Evolutionary conservation across 2,329 filamentous ascomycete genomes (phyloP).

Genomic region (Magnaporthales sp.): DNA sequence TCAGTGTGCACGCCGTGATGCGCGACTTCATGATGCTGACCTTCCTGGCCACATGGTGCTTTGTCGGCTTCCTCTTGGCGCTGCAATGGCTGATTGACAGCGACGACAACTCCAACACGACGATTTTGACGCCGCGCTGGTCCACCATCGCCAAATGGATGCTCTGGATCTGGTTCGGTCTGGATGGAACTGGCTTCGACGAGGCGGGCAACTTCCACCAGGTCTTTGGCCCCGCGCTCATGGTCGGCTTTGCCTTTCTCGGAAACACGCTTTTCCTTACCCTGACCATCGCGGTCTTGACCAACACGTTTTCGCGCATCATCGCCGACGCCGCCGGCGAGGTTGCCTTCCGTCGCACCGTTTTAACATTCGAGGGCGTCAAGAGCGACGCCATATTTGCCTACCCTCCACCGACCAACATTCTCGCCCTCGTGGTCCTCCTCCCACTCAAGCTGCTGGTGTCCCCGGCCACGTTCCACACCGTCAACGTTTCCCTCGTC

Average conservation of each 20-base stretch:
- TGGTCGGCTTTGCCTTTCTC: conserved; percentile 65
- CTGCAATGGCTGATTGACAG: conserved; percentile 57
- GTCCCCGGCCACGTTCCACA: conserved; percentile 58
- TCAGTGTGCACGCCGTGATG: conserved; percentile 78
- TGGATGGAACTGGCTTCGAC: conserved; percentile 60
- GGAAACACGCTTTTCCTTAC: conserved; percentile 69
- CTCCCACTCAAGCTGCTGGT: conserved; percentile 58
- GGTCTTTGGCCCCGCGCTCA: conserved; percentile 57
- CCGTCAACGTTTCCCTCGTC: conserved; percentile 59
- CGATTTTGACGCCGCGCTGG: not conserved
- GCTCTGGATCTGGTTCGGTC: conserved; percentile 87
- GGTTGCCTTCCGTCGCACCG: conserved; percentile 62
- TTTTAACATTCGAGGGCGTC: conserved; percentile 66
- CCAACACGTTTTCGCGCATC: conserved; percentile 63
- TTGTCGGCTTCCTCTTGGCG: conserved; percentile 71
- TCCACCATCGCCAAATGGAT: conserved; percentile 77
- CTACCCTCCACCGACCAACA: conserved; percentile 63
- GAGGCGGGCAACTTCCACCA: conserved; percentile 51
- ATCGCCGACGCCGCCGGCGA: conserved; percentile 61
- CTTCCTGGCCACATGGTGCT: conserved; percentile 71
- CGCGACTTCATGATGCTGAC: conserved; percentile 74
- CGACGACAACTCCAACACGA: conserved; percentile 6
- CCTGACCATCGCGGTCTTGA: conserved; percentile 65
- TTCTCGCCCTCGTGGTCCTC: conserved; percentile 53
- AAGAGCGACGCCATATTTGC: conserved; percentile 64